These are phyloP conservation scores for Garcia nutans DNA, from an alignment of 345 rosid genomes.

Conservation along the genomic window DNA sequence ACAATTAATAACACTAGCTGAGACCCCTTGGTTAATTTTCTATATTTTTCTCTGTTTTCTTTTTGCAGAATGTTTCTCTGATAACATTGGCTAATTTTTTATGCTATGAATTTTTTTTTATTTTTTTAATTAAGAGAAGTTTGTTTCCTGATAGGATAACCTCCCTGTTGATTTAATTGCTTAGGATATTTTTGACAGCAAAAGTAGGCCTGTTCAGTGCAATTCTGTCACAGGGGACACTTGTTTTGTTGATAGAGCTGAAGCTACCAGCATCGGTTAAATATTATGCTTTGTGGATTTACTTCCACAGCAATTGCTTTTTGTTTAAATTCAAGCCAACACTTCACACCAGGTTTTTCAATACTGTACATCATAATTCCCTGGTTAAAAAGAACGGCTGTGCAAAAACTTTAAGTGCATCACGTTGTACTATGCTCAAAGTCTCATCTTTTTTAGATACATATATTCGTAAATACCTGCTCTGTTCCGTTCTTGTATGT, in stretches of 20 bases:
- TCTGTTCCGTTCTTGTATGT: conserved; percentile 63
- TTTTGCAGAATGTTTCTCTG: not conserved
- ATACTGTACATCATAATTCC: too few species aligned
- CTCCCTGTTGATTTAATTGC: too few species aligned
- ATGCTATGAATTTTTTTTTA: not conserved
- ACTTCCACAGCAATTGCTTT: too few species aligned
- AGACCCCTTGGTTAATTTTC: not conserved
- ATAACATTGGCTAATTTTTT: not conserved
- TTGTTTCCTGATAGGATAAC: too few species aligned
- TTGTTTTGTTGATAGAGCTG: too few species aligned
- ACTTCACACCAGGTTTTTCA: too few species aligned
- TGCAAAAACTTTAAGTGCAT: not conserved
- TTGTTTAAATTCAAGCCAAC: too few species aligned
- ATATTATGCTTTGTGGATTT: too few species aligned
- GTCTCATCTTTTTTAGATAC: not conserved
- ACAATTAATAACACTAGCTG: not conserved
- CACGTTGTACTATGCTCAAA: not conserved
- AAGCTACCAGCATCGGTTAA: too few species aligned
- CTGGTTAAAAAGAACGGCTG: not conserved
- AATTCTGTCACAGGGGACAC: too few species aligned
- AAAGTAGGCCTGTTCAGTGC: too few species aligned
- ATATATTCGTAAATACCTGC: conserved; percentile 48
- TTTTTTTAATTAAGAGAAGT: not conserved
- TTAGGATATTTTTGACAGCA: too few species aligned
- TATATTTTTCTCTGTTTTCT: not conserved